Evolutionary conservation across 495 filamentous ascomycete species (phyloP).

Genomic region (Penicillium parvum): DNA sequence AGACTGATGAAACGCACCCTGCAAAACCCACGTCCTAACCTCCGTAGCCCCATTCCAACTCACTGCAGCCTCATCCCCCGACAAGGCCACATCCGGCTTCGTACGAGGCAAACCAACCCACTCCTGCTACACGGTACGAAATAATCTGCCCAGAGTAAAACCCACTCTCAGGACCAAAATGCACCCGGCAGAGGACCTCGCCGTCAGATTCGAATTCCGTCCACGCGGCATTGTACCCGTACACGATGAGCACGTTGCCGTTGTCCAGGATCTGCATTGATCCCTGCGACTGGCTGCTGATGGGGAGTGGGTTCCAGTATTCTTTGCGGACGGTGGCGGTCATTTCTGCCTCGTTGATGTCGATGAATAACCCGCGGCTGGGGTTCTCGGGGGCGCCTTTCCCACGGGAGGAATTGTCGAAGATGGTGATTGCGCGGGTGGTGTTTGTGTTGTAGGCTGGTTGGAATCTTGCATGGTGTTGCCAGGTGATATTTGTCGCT

Average conservation of each 20-base stretch:
- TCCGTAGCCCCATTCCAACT: slow-evolving; percentile 46
- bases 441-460: slow-evolving; percentile 11
- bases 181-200: slow-evolving; percentile 28
- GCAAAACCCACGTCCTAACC: slow-evolving; percentile 32
- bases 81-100: slow-evolving; percentile 26
- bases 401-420: slow-evolving; percentile 30
- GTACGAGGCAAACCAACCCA: slow-evolving; percentile 34
- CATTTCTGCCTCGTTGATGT: slow-evolving; percentile 37
- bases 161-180: slow-evolving; percentile 26
- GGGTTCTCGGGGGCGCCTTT: slow-evolving; percentile 18
- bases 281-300: slow-evolving; percentile 43
- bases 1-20: slow-evolving; percentile 18
- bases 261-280: slow-evolving; percentile 40
- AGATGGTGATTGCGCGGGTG: slow-evolving; percentile 29
- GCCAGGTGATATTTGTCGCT: slow-evolving; percentile 44
- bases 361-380: slow-evolving; percentile 40
- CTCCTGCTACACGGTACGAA: slow-evolving; percentile 34
- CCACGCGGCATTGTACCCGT: slow-evolving; percentile 44
- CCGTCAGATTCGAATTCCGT: slow-evolving; percentile 41
- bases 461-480: slow-evolving; percentile 36
- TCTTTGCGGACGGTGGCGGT: slow-evolving; percentile 33
- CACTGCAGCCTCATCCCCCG: slow-evolving; percentile 19
- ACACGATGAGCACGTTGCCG: slow-evolving; percentile 46
- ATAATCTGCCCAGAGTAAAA: slow-evolving; percentile 26
- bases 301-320: slow-evolving; percentile 30